phyloP scores from a whole-genome alignment of 2,329 filamentous ascomycete species.

The Lasiodiplodia sp. region DNA sequence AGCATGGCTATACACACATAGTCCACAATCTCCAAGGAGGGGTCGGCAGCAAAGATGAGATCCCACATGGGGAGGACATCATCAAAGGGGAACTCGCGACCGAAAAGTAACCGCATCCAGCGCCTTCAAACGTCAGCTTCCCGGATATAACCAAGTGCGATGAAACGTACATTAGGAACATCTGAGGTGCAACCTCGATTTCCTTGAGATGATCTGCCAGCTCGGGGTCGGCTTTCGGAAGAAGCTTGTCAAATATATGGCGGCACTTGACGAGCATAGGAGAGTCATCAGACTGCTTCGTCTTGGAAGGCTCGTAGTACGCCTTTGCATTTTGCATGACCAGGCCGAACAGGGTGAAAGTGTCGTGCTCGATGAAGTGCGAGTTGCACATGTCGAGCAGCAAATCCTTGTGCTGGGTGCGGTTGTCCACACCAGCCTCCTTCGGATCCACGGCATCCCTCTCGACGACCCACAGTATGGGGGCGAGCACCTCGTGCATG shows the following conservation, averaged over 20 bases:
- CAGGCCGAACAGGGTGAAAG: conserved; percentile 82
- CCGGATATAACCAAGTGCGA: neutral
- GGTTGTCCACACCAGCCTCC: conserved; percentile 13
- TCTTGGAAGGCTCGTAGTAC: conserved; percentile 77
- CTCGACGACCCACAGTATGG: conserved; percentile 84
- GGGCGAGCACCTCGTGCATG: conserved; percentile 95
- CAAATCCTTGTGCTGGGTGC: conserved; percentile 51
- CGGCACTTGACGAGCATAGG: conserved; percentile 86
- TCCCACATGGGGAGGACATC: conserved; percentile 90
- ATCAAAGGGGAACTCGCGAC: conserved; percentile 89
- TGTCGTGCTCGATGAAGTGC: conserved; percentile 84
- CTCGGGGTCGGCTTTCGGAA: conserved; percentile 82
- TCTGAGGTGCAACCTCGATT: conserved; percentile 92
- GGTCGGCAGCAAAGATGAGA: conserved; percentile 84
- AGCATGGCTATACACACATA: conserved; percentile 95
- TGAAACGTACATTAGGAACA: conserved; percentile 82
- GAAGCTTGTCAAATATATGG: conserved; percentile 82
- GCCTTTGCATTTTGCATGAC: conserved; percentile 87
- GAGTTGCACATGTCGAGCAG: conserved; percentile 75
- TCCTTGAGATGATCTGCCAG: conserved; percentile 79
- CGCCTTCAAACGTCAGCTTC: conserved; percentile 62
- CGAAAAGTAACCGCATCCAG: conserved; percentile 93
- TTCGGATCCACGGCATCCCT: conserved; percentile 74
- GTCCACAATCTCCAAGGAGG: conserved; percentile 81
- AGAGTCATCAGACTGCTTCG: conserved; percentile 54